Evolutionary conservation across 2,329 filamentous ascomycete species (phyloP).

Genomic region (Xylaria sp.): DNA sequence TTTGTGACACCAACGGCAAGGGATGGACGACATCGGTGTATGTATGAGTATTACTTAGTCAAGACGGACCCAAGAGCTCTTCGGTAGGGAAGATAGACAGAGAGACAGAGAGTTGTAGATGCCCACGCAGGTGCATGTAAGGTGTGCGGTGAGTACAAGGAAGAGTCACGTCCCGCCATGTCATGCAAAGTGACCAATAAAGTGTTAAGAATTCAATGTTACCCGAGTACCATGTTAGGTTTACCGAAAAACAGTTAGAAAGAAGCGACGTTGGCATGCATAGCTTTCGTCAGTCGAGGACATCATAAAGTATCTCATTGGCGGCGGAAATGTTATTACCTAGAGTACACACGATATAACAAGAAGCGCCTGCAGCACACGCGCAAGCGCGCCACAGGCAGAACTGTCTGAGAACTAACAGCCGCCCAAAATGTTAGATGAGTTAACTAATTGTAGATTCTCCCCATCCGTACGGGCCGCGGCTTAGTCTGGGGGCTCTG

Average conservation of each 20-base stretch:
- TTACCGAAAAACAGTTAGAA: conserved; percentile 21
- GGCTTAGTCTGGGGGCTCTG: conserved; percentile 2
- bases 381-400: conserved; percentile 33
- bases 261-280: conserved; percentile 27
- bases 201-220: conserved; percentile 8
- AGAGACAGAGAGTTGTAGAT: neutral
- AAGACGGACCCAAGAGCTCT: neutral
- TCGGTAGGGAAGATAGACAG: neutral
- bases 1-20: conserved; percentile 26
- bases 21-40: conserved; percentile 8
- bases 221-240: conserved; percentile 1
- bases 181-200: conserved; percentile 19
- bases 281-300: conserved; percentile 7
- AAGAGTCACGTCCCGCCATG: conserved; percentile 18
- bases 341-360: conserved; percentile 19
- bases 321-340: conserved; percentile 23
- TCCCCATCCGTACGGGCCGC: conserved; percentile 6
- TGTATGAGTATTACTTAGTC: neutral
- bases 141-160: conserved; percentile 15
- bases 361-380: conserved; percentile 36
- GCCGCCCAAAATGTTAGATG: conserved; percentile 2
- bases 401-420: neutral
- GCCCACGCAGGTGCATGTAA: neutral
- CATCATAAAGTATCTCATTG: conserved; percentile 19
- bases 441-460: conserved; percentile 6